These are phyloP conservation scores for Tolypocladium album DNA, from an alignment of 2,329 filamentous ascomycete species.

Conservation along the genomic window DNA sequence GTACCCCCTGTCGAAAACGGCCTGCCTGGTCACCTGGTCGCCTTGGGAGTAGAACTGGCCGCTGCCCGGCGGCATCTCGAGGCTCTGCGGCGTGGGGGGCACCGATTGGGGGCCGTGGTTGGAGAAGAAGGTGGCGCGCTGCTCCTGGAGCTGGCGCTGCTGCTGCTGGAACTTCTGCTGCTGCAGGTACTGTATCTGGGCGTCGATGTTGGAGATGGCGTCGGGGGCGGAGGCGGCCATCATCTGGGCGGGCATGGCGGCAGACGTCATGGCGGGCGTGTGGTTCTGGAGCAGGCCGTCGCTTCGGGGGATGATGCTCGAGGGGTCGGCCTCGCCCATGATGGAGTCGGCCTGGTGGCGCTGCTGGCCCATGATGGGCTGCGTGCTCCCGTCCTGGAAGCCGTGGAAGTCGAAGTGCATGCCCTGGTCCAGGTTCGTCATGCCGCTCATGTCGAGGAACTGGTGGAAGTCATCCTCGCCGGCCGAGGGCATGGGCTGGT, in stretches of 20 bases:
- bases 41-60: conserved; percentile 49
- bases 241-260: conserved; percentile 33
- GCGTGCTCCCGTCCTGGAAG: conserved; percentile 32
- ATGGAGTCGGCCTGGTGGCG: conserved; percentile 22
- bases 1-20: conserved; percentile 53
- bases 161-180: conserved; percentile 53
- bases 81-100: conserved; percentile 71
- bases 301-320: conserved; percentile 17
- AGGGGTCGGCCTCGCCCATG: conserved; percentile 21
- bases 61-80: conserved; percentile 58
- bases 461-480: conserved; percentile 54
- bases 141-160: conserved; percentile 46
- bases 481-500: conserved; percentile 39
- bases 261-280: conserved; percentile 37
- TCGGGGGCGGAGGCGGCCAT: conserved; percentile 32
- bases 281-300: conserved; percentile 30
- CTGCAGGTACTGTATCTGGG: conserved; percentile 55
- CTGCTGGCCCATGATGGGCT: conserved; percentile 17
- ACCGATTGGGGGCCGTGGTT: conserved; percentile 47
- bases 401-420: conserved; percentile 51
- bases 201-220: conserved; percentile 48
- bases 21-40: conserved; percentile 40
- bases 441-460: conserved; percentile 49
- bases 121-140: conserved; percentile 43
- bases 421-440: conserved; percentile 40